phyloP scores from a whole-genome alignment of 208 protist genomes.

The Zelonia costaricensis region DNA sequence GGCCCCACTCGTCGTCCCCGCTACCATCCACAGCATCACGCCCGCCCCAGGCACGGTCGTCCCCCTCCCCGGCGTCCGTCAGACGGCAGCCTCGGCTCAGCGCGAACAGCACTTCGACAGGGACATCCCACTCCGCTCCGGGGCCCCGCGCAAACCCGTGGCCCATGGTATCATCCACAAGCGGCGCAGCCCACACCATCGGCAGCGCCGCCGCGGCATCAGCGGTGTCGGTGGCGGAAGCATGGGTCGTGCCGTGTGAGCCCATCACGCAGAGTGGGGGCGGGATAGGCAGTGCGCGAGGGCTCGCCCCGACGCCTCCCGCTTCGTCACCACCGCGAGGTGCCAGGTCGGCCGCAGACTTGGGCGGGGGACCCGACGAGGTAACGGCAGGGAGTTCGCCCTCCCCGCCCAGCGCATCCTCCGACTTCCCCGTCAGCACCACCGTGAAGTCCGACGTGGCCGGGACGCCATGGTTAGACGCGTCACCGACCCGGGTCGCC shows the following conservation, averaged over 20 bases:
- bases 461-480: not conserved
- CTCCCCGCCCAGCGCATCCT: not conserved
- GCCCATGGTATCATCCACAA: slow-evolving; percentile 30
- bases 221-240: too few relatives aligned
- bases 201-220: too few relatives aligned
- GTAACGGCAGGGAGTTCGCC: not conserved
- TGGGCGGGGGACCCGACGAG: too few relatives aligned
- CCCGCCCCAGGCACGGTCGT: too few relatives aligned
- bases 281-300: slow-evolving; percentile 1
- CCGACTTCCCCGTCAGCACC: slow-evolving; percentile 11
- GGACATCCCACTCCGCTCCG: slow-evolving; percentile 55
- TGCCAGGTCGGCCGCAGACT: too few relatives aligned
- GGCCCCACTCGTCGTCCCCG: not conserved
- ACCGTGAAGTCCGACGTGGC: not conserved
- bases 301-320: too few relatives aligned
- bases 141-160: slow-evolving; percentile 57
- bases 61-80: too few relatives aligned
- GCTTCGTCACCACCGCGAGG: not conserved
- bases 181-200: slow-evolving; percentile 3
- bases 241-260: too few relatives aligned
- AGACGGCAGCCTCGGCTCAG: slow-evolving; percentile 14
- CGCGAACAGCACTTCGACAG: slow-evolving; percentile 44
- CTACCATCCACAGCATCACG: too few relatives aligned
- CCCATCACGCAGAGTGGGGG: slow-evolving; percentile 3
- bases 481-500: not conserved